These are phyloP conservation scores for Salix suchowensis DNA, from an alignment of 345 rosid genomes.

Conservation along the genomic window DNA sequence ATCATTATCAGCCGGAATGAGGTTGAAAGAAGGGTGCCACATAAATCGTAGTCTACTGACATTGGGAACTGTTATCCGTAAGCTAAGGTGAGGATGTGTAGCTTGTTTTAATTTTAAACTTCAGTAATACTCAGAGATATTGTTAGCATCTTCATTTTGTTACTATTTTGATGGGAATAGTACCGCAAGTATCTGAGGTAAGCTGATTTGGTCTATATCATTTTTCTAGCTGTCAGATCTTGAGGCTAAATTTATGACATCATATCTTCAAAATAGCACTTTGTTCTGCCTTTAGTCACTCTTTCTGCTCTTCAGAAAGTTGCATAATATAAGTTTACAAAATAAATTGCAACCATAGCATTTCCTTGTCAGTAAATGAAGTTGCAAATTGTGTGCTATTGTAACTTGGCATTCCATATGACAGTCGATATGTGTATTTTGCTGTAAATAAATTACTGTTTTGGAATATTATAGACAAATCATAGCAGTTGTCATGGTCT, in stretches of 20 bases:
- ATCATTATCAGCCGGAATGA: conserved; percentile 71
- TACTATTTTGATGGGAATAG: background rate
- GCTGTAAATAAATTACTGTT: background rate
- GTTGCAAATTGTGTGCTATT: background rate
- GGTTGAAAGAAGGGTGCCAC: conserved; percentile 95
- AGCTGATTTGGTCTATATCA: background rate
- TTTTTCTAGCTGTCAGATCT: background rate
- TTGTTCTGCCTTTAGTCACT: background rate
- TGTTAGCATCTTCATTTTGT: background rate
- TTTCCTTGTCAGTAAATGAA: background rate
- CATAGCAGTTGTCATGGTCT: background rate
- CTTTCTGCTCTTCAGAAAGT: background rate
- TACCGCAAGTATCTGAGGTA: background rate
- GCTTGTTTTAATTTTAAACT: background rate
- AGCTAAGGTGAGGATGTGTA: conserved; percentile 64
- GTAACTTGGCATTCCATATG: background rate
- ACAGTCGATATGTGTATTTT: background rate
- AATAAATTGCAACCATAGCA: background rate
- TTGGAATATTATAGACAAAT: background rate
- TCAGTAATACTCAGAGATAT: background rate
- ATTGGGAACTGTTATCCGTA: conserved; percentile 90
- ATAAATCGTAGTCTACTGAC: conserved; percentile 89
- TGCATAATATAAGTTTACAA: background rate
- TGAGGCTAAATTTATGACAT: background rate
- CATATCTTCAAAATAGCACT: background rate